A percentile compares a stretch with the other conserved stretches of the same genome.
phyloP scores from a whole-genome alignment of 1,139 yeast genomes.

The Suhomyces atakaporum region DNA sequence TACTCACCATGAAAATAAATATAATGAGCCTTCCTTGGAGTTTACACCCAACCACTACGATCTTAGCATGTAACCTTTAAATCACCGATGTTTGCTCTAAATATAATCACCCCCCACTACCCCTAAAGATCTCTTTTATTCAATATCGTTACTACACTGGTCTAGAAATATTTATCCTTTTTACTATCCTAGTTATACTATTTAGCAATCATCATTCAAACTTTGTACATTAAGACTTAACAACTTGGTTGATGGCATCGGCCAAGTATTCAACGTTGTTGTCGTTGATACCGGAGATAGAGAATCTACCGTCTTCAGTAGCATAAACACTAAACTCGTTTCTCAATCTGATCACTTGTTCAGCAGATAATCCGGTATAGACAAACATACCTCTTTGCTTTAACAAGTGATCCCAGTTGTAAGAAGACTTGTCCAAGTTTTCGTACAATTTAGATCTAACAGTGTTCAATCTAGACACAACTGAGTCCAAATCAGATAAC shows the following conservation, averaged over 20 bases:
- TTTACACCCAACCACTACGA: too few relatives aligned
- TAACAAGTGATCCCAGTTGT: slow-evolving; percentile 84
- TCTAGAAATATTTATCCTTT: too few relatives aligned
- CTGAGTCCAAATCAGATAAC: slow-evolving; percentile 73
- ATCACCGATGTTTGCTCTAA: too few relatives aligned
- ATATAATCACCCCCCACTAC: too few relatives aligned
- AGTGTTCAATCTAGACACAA: slow-evolving; percentile 70
- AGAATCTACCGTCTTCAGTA: slow-evolving; percentile 87
- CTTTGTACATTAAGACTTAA: slow-evolving; percentile 36
- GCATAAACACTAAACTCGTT: slow-evolving; percentile 78
- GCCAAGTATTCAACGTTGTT: slow-evolving; percentile 82
- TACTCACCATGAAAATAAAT: too few relatives aligned
- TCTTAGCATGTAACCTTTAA: too few relatives aligned
- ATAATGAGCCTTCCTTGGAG: too few relatives aligned
- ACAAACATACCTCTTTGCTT: slow-evolving; percentile 97
- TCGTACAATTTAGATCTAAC: slow-evolving; percentile 71
- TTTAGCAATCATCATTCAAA: too few relatives aligned
- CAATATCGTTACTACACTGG: too few relatives aligned
- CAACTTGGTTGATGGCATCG: slow-evolving; percentile 65
- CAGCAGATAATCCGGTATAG: slow-evolving; percentile 75
- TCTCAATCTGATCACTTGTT: slow-evolving; percentile 70
- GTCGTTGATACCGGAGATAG: slow-evolving; percentile 86
- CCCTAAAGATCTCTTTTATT: too few relatives aligned
- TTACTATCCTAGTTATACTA: too few relatives aligned
- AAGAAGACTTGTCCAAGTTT: slow-evolving; percentile 53